A percentile compares a stretch with the other conserved stretches of the same genome.
Conservation (phyloP, 108 stramenopile species). For the Pseudonitzschia pungens region DNA sequence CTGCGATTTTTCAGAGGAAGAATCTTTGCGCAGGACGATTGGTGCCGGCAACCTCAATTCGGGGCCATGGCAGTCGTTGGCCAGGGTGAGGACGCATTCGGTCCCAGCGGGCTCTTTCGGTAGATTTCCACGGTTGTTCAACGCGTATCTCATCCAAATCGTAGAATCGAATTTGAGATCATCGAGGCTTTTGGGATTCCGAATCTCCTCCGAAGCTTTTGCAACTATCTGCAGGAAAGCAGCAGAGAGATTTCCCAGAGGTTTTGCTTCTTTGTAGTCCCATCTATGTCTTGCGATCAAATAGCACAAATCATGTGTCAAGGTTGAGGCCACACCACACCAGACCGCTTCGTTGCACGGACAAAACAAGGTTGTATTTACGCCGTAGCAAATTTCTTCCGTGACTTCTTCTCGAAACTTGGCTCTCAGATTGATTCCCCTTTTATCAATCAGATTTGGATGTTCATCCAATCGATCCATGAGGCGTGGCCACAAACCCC, state of each 20-base stretch:
- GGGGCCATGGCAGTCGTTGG: not conserved
- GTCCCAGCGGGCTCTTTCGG: not conserved
- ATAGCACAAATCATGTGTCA: conserved; percentile 27
- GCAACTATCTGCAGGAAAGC: not conserved
- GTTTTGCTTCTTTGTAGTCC: conserved; percentile 2
- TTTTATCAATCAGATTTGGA: conserved; percentile 12
- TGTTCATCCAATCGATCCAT: conserved; percentile 18
- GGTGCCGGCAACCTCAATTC: not conserved
- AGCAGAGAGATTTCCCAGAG: not conserved
- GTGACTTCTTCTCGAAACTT: conserved; percentile 28
- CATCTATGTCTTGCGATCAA: not conserved
- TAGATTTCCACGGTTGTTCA: not conserved
- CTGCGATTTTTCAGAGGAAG: not conserved
- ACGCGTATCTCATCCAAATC: conserved; percentile 7
- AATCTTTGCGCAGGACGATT: not conserved
- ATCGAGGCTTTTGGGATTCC: not conserved
- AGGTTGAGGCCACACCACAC: conserved; percentile 38
- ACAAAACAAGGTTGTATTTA: conserved; percentile 9
- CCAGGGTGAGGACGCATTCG: not conserved
- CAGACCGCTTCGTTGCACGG: conserved; percentile 41
- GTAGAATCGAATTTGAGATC: not conserved
- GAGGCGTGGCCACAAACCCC: conserved; percentile 28
- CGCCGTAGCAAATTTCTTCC: conserved; percentile 40
- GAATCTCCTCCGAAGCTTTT: not conserved
- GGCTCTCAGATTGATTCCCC: conserved; percentile 11